These are phyloP conservation scores for Curvularia sp. DNA, from an alignment of 2,329 filamentous ascomycete species.

Conservation along the genomic window DNA sequence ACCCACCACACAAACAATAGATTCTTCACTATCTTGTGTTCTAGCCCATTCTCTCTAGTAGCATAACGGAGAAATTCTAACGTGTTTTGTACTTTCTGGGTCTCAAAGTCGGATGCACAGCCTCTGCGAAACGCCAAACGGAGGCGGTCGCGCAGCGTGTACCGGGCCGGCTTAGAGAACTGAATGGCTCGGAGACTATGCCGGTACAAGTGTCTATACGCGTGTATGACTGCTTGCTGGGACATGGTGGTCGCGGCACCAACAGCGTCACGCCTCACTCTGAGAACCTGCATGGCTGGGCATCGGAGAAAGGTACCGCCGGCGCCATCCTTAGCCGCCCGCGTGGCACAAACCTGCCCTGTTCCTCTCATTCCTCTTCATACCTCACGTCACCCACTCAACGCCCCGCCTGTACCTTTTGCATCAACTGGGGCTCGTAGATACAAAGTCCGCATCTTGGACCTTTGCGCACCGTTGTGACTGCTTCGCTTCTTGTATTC, in stretches of 20 bases:
- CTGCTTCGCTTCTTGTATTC: constrained; percentile 20
- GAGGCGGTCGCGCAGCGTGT: constrained; percentile 62
- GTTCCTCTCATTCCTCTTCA: constrained; percentile 20
- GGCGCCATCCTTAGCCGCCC: constrained; percentile 8
- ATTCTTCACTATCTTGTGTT: constrained; percentile 76
- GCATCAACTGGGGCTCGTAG: constrained; percentile 33
- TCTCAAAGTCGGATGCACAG: constrained; percentile 40
- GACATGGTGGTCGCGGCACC: constrained; percentile 36
- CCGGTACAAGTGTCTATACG: constrained; percentile 75
- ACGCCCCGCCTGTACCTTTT: constrained; percentile 29
- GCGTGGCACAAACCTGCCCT: constrained; percentile 13
- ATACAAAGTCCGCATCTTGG: constrained; percentile 15
- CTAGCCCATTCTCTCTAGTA: constrained; percentile 67
- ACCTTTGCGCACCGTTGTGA: constrained; percentile 13
- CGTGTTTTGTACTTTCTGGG: constrained; percentile 67
- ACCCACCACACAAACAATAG: constrained; percentile 62
- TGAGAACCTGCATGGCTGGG: constrained; percentile 18
- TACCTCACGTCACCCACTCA: constrained; percentile 14
- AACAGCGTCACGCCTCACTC: constrained; percentile 11
- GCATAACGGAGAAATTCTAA: constrained; percentile 74
- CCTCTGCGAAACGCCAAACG: constrained; percentile 52
- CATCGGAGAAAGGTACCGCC: constrained; percentile 26
- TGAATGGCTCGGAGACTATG: constrained; percentile 73
- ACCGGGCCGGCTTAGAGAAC: constrained; percentile 73
- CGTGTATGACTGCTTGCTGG: constrained; percentile 61